Evolutionary conservation across 495 filamentous ascomycete species (phyloP).

Genomic region (Hyaloscypha hepaticicola): DNA sequence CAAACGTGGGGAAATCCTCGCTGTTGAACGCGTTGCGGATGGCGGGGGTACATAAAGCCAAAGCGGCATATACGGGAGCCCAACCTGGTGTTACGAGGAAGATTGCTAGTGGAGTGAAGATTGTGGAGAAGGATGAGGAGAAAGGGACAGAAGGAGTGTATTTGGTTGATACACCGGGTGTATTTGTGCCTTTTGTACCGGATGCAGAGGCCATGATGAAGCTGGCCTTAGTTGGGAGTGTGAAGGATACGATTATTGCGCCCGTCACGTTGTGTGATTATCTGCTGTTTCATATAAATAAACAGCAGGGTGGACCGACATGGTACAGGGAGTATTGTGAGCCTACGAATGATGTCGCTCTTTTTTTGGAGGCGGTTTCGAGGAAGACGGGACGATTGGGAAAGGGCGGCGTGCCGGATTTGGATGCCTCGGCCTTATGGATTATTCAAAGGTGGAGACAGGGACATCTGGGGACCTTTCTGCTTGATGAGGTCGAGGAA

Average conservation of each 20-base stretch:
- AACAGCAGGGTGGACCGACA: slow-evolving; percentile 26
- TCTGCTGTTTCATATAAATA: slow-evolving; percentile 80
- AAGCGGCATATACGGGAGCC: slow-evolving; percentile 78
- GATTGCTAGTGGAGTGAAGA: slow-evolving; percentile 78
- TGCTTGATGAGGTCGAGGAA: slow-evolving; percentile 73
- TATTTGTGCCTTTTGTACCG: slow-evolving; percentile 89
- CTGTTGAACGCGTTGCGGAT: slow-evolving; percentile 82
- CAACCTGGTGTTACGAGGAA: slow-evolving; percentile 90
- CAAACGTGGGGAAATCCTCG: slow-evolving; percentile 91
- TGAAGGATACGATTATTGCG: slow-evolving; percentile 83
- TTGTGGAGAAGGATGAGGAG: slow-evolving; percentile 42
- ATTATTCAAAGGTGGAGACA: slow-evolving; percentile 80
- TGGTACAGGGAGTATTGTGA: slow-evolving; percentile 61
- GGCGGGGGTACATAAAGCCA: slow-evolving; percentile 59
- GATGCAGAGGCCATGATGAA: slow-evolving; percentile 88
- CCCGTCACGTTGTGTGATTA: slow-evolving; percentile 81
- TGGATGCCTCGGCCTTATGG: slow-evolving; percentile 76
- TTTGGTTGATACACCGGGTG: slow-evolving; percentile 64
- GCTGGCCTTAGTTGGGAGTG: slow-evolving; percentile 82
- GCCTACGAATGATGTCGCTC: slow-evolving; percentile 80
- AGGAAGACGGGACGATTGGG: slow-evolving; percentile 69
- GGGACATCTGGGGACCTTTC: slow-evolving; percentile 71
- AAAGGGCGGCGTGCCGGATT: slow-evolving; percentile 71
- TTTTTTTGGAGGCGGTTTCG: slow-evolving; percentile 67
- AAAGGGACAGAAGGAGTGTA: slow-evolving; percentile 40